phyloP scores from a whole-genome alignment of 2,329 filamentous ascomycete species.

The Fusarium sp. region DNA sequence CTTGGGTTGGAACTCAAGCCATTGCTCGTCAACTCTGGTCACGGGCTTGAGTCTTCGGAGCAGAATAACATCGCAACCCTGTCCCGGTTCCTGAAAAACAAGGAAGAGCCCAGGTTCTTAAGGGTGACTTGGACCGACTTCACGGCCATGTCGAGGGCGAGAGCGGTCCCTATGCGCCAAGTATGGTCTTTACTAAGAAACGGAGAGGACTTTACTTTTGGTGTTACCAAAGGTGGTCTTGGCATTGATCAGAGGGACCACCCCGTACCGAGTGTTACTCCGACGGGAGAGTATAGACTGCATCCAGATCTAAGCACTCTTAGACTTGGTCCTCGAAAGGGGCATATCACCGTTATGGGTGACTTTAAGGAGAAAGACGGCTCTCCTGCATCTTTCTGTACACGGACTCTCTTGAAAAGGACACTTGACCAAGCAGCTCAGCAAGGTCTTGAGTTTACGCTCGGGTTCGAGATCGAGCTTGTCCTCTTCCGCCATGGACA shows the following conservation, averaged over 20 bases:
- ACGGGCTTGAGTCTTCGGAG: conserved; percentile 8
- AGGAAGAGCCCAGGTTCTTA: conserved; percentile 71
- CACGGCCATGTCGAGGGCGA: conserved; percentile 74
- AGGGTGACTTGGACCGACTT: conserved; percentile 84
- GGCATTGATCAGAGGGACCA: conserved; percentile 76
- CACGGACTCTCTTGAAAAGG: conserved; percentile 70
- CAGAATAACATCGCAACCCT: conserved; percentile 22
- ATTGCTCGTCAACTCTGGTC: conserved; percentile 12
- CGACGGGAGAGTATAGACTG: conserved; percentile 74
- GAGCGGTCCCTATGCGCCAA: conserved; percentile 73
- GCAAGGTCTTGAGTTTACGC: conserved; percentile 67
- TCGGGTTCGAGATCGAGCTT: conserved; percentile 88
- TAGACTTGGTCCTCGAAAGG: conserved; percentile 66
- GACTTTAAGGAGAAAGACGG: conserved; percentile 72
- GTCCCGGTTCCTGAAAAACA: conserved; percentile 56
- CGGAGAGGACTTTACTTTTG: conserved; percentile 61
- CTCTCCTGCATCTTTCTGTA: conserved; percentile 66
- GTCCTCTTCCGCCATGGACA: conserved; percentile 69
- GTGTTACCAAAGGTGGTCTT: conserved; percentile 72
- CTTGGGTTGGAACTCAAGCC: conserved; percentile 62
- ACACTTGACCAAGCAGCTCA: conserved; percentile 63
- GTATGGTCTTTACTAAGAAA: conserved; percentile 61
- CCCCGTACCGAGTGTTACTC: conserved; percentile 63
- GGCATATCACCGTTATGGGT: conserved; percentile 74
- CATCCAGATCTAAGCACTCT: conserved; percentile 74